Conservation (phyloP, 345 rosid species). For the Ceriops zippeliana region DNA sequence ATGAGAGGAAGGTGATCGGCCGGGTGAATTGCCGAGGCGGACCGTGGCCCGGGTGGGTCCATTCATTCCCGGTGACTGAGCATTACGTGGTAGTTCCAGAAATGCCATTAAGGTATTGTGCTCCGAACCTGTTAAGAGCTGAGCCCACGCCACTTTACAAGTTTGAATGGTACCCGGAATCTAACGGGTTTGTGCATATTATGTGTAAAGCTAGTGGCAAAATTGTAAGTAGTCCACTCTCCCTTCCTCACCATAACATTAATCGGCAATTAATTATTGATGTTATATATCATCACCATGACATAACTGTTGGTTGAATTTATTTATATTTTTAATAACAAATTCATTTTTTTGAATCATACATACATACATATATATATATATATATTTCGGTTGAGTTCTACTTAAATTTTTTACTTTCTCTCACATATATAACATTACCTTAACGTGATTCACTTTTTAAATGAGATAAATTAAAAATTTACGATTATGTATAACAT, state of each 20-base stretch:
- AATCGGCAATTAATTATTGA: too few species aligned
- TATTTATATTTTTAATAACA: too few species aligned
- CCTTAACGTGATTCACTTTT: too few species aligned
- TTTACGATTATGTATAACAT: too few species aligned
- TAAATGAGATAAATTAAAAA: too few species aligned
- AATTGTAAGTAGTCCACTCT: slow-evolving; percentile 42
- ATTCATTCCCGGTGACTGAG: slow-evolving; percentile 88
- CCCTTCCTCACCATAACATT: neutral
- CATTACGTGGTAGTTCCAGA: slow-evolving; percentile 80
- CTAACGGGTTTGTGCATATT: slow-evolving; percentile 68
- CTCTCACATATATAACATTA: too few species aligned
- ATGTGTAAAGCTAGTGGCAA: slow-evolving; percentile 89
- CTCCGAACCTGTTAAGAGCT: slow-evolving; percentile 66
- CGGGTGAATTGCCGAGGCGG: slow-evolving; percentile 71
- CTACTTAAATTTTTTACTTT: too few species aligned
- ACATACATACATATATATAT: too few species aligned
- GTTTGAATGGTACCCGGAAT: slow-evolving; percentile 84
- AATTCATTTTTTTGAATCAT: too few species aligned
- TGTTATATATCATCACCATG: too few species aligned
- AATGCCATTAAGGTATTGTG: slow-evolving; percentile 87
- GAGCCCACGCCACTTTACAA: slow-evolving; percentile 92
- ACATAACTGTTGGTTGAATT: too few species aligned
- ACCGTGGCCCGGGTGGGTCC: slow-evolving; percentile 94
- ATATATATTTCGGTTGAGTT: too few species aligned
- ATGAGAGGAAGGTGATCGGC: slow-evolving; percentile 81